Conservation (phyloP, 73 alveolate species). For the Urostyla sp. region DNA sequence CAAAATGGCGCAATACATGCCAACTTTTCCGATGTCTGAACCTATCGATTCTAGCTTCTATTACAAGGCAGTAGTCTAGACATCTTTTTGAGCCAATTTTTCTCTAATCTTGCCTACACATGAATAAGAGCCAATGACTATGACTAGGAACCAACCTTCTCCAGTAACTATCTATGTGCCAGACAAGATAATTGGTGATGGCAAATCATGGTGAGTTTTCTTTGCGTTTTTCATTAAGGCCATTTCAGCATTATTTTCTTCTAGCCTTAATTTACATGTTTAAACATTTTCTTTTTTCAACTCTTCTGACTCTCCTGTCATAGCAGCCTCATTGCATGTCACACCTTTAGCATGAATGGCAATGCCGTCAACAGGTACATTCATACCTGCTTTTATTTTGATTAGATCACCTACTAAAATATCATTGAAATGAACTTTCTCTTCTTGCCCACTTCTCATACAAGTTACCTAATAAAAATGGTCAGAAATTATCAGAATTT, state of each 20-base stretch:
- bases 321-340: conserved; percentile 87
- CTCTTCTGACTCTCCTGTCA: conserved; percentile 93
- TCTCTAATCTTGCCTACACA: conserved; percentile 70
- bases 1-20: conserved; percentile 78
- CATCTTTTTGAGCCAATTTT: conserved; percentile 65
- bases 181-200: conserved; percentile 67
- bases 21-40: conserved; percentile 84
- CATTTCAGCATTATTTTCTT: conserved; percentile 10
- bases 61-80: conserved; percentile 80
- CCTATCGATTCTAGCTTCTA: conserved; percentile 83
- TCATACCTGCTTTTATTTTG: conserved; percentile 81
- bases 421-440: conserved; percentile 66
- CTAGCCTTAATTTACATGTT: conserved; percentile 42
- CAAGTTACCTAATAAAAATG: conserved; percentile 10
- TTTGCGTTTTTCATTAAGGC: not conserved
- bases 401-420: conserved; percentile 89
- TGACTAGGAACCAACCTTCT: conserved; percentile 1
- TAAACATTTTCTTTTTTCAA: conserved; percentile 77
- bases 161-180: conserved; percentile 53
- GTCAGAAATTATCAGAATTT: not conserved
- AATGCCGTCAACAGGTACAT: conserved; percentile 90
- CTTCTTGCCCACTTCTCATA: conserved; percentile 73
- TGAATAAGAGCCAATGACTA: not conserved
- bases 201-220: conserved; percentile 11
- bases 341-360: conserved; percentile 78